Evolutionary conservation across 2,329 filamentous ascomycete species (phyloP).

Genomic region (Phialemonium atrogriseum): DNA sequence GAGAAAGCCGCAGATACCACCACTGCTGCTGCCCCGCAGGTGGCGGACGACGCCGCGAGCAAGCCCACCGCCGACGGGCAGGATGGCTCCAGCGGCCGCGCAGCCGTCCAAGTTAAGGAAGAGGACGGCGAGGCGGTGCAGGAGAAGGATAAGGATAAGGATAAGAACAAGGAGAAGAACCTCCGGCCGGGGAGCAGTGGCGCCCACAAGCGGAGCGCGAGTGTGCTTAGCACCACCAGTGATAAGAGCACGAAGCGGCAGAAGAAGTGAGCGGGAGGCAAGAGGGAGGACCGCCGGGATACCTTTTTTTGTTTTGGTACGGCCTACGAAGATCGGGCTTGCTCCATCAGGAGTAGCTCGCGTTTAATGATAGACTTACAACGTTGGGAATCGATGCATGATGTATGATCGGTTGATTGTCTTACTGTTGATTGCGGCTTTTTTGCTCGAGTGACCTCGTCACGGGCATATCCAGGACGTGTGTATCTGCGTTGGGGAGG

Average conservation of each 20-base stretch:
- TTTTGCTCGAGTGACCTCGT: no score
- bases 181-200: slow-evolving; percentile 18
- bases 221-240: slow-evolving; percentile 64
- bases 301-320: no score
- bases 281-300: no score
- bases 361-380: no score
- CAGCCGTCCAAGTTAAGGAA: slow-evolving; percentile 13
- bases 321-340: no score
- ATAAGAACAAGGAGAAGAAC: slow-evolving; percentile 22
- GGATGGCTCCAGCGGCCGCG: slow-evolving; percentile 6
- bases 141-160: slow-evolving; percentile 12
- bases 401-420: no score
- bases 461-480: no score
- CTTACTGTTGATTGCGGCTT: no score
- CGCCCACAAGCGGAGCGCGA: slow-evolving; percentile 71
- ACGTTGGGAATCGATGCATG: no score
- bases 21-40: slow-evolving; percentile 5
- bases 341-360: no score
- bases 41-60: slow-evolving; percentile 1
- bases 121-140: slow-evolving; percentile 11
- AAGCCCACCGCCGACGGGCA: slow-evolving; percentile 3
- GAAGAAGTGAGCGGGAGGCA: slow-evolving; percentile 46
- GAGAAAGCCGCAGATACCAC: slow-evolving; percentile 4
- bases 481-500: no score
- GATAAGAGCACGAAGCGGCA: slow-evolving; percentile 53